phyloP scores from a whole-genome alignment of 768 basidiomycete species.

The Mycena maculata region DNA sequence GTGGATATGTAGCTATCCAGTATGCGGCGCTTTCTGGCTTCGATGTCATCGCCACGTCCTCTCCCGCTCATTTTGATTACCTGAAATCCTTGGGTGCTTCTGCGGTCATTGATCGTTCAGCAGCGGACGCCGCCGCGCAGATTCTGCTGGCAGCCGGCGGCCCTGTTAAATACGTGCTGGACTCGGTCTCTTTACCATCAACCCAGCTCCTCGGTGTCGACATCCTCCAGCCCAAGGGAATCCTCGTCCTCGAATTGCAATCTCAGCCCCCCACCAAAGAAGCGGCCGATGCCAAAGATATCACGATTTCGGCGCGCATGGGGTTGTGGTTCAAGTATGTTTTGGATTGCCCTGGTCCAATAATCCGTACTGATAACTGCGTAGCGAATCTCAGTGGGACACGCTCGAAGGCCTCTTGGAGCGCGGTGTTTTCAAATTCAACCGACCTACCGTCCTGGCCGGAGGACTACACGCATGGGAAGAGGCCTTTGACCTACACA shows the following conservation, averaged over 20 bases:
- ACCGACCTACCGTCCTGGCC: slow-evolving; percentile 3
- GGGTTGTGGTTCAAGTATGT: no score
- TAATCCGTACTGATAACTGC: neutral
- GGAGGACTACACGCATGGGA: slow-evolving; percentile 17
- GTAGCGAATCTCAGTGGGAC: slow-evolving; percentile 1
- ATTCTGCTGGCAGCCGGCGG: slow-evolving; percentile 10
- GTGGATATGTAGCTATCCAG: slow-evolving; percentile 24
- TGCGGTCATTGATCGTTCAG: slow-evolving; percentile 11
- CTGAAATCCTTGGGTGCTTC: slow-evolving; percentile 21
- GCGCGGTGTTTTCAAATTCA: slow-evolving; percentile 12
- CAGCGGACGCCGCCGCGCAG: neutral
- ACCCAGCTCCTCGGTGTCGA: slow-evolving; percentile 21
- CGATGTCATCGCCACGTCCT: slow-evolving; percentile 17
- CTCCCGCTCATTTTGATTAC: slow-evolving; percentile 13
- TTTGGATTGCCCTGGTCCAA: no score
- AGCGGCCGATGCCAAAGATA: slow-evolving; percentile 3
- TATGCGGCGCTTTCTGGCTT: slow-evolving; percentile 18
- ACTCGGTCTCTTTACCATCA: slow-evolving; percentile 3
- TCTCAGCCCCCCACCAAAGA: neutral
- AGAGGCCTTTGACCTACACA: slow-evolving; percentile 9
- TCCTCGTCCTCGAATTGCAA: neutral
- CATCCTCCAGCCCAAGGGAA: slow-evolving; percentile 5
- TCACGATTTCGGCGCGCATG: no score
- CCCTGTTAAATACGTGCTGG: slow-evolving; percentile 15
- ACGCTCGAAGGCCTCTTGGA: neutral